Evolutionary conservation across 768 basidiomycete genomes (phyloP).

Genomic region (Tricholoma furcatifolium): DNA sequence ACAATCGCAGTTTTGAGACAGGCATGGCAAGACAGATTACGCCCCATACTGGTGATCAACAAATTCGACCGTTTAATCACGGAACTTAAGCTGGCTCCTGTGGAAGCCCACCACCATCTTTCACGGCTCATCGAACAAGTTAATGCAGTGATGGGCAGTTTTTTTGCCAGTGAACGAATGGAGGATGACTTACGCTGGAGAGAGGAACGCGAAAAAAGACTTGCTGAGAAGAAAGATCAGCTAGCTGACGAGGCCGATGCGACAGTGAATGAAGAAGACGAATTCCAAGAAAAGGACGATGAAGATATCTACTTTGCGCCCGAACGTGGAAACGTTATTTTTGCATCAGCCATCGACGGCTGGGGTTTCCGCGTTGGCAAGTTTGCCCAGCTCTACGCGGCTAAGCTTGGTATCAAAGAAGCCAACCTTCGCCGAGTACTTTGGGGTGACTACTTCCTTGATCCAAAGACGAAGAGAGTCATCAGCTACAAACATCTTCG

Average conservation of each 20-base stretch:
- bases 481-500: slow-evolving; percentile 88
- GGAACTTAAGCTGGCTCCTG: slow-evolving; percentile 87
- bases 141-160: slow-evolving; percentile 96
- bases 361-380: slow-evolving; percentile 96
- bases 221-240: slow-evolving; percentile 72
- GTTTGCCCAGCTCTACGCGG: slow-evolving; percentile 90
- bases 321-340: slow-evolving; percentile 92
- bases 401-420: slow-evolving; percentile 90
- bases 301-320: slow-evolving; percentile 98
- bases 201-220: slow-evolving; percentile 84
- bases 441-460: slow-evolving; percentile 98
- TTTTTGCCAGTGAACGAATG: slow-evolving; percentile 95
- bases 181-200: slow-evolving; percentile 94
- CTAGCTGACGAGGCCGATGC: slow-evolving; percentile 67
- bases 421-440: slow-evolving; percentile 79
- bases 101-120: slow-evolving; percentile 95
- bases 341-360: slow-evolving; percentile 93
- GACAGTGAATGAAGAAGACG: slow-evolving; percentile 54
- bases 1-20: slow-evolving; percentile 94
- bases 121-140: slow-evolving; percentile 92
- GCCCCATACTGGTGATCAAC: slow-evolving; percentile 94
- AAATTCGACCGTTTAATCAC: slow-evolving; percentile 94
- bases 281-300: slow-evolving; percentile 94
- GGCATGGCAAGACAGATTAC: slow-evolving; percentile 87
- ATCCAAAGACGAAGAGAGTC: slow-evolving; percentile 93